These are phyloP conservation scores for Neonectria faginata DNA, from an alignment of 2,329 filamentous ascomycete genomes.

Conservation along the genomic window DNA sequence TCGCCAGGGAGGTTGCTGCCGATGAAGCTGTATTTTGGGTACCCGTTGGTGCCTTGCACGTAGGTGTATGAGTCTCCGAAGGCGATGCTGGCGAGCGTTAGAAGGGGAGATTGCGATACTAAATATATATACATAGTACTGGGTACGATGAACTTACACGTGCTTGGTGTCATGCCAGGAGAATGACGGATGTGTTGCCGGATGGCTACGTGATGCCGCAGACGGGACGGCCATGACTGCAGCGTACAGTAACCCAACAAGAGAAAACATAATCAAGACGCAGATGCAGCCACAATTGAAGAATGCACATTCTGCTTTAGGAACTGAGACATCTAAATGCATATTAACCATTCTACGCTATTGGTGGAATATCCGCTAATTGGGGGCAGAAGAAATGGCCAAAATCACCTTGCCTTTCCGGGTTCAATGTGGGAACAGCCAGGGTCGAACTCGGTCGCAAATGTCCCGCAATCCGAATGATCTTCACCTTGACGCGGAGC, in stretches of 20 bases:
- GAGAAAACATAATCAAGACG: not conserved
- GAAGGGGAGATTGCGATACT: not conserved
- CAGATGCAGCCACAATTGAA: not conserved
- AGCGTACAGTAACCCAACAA: not conserved
- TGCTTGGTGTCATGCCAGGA: not conserved
- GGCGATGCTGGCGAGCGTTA: not conserved
- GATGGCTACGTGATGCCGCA: not conserved
- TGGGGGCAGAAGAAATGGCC: not conserved
- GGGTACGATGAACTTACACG: not conserved
- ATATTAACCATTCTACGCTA: not conserved
- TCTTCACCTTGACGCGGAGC: not conserved
- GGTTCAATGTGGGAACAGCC: not conserved
- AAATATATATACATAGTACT: not conserved
- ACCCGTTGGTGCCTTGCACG: conserved; percentile 19
- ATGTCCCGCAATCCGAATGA: not conserved
- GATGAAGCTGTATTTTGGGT: conserved; percentile 29
- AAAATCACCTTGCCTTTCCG: not conserved
- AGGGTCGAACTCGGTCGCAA: not conserved
- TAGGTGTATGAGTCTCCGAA: conserved; percentile 31
- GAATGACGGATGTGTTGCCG: not conserved
- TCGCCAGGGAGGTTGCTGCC: conserved; percentile 17
- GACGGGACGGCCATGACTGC: not conserved
- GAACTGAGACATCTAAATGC: not conserved
- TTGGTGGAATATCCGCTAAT: not conserved
- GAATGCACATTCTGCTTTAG: not conserved